Percentiles rank a stretch among this genome's conserved stretches.
phyloP scores from a whole-genome alignment of 495 filamentous ascomycete species.

The Darksidea phi region DNA sequence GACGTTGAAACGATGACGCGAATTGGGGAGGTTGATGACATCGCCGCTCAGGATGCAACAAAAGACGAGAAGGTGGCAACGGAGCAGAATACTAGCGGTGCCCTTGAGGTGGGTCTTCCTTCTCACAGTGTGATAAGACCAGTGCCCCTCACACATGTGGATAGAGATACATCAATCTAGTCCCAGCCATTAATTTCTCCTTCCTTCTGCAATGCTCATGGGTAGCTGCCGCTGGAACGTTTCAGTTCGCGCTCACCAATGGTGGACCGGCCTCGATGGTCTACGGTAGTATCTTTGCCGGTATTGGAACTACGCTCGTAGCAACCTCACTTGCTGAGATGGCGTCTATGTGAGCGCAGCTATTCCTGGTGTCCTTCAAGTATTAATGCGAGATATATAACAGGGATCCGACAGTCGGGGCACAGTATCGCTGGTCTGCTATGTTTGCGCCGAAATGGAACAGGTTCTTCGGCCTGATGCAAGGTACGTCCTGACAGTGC shows the following conservation, averaged over 20 bases:
- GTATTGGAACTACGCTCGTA: constrained; percentile 36
- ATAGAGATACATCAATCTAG: constrained; percentile 34
- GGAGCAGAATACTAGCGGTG: constrained; percentile 11
- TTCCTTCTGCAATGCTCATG: constrained; percentile 37
- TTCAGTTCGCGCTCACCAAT: constrained; percentile 36
- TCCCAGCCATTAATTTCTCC: constrained; percentile 33
- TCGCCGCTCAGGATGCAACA: constrained; percentile 13
- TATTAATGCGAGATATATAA: neutral
- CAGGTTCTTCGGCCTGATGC: constrained; percentile 38
- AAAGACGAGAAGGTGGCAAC: constrained; percentile 20
- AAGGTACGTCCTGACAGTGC: constrained; percentile 16
- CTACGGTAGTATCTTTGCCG: constrained; percentile 38
- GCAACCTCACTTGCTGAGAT: constrained; percentile 42
- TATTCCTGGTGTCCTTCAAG: neutral
- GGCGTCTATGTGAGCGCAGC: constrained; percentile 40
- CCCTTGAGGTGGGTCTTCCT: constrained; percentile 18
- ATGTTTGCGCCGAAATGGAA: constrained; percentile 47
- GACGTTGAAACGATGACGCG: constrained; percentile 26
- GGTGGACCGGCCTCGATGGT: constrained; percentile 42
- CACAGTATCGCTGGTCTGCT: constrained; percentile 34
- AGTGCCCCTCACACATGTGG: constrained; percentile 12
- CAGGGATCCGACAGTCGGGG: constrained; percentile 31
- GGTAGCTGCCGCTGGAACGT: constrained; percentile 36
- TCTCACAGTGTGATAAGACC: neutral
- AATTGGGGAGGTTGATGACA: constrained; percentile 11